Evolutionary conservation across 1,284 basidiomycete genomes (phyloP).

Genomic region (Leucoagaricus sp.): DNA sequence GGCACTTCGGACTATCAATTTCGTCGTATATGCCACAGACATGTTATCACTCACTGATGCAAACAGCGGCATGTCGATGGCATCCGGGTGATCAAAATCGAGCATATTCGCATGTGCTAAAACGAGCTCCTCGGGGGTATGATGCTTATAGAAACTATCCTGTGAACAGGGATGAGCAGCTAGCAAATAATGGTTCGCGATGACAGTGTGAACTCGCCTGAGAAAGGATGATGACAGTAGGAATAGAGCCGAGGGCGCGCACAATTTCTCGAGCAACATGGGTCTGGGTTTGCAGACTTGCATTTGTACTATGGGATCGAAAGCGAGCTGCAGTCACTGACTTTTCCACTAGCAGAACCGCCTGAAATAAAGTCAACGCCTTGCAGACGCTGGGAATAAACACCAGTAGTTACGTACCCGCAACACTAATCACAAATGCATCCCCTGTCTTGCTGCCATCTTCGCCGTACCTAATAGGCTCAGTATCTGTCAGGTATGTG

Average conservation of each 20-base stretch:
- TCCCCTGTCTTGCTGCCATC: constrained; percentile 68
- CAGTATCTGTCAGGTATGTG: constrained; percentile 15
- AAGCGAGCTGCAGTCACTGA: constrained; percentile 27
- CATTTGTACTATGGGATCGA: not conserved
- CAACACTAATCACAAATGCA: constrained; percentile 93
- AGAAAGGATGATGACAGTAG: constrained; percentile 86
- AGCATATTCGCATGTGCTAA: constrained; percentile 84
- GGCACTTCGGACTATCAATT: constrained; percentile 53
- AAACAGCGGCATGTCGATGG: constrained; percentile 91
- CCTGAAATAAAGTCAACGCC: constrained; percentile 43
- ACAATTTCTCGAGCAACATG: constrained; percentile 91
- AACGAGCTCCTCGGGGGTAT: constrained; percentile 76
- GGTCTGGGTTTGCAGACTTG: constrained; percentile 55
- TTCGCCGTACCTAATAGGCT: constrained; percentile 64
- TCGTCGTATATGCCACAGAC: not conserved
- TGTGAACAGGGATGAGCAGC: constrained; percentile 32
- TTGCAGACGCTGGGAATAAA: constrained; percentile 15
- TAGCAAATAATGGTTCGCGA: not conserved
- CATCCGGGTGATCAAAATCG: constrained; percentile 94
- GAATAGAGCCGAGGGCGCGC: constrained; percentile 78
- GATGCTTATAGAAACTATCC: constrained; percentile 93
- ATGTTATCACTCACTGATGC: constrained; percentile 54
- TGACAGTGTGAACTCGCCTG: constrained; percentile 56
- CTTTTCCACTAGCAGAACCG: constrained; percentile 94
- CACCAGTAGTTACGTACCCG: too few relatives aligned